Percentiles rank a stretch among this genome's conserved stretches.
phyloP scores from a whole-genome alignment of 2,329 filamentous ascomycete species.

The Didymella arachidicola region DNA sequence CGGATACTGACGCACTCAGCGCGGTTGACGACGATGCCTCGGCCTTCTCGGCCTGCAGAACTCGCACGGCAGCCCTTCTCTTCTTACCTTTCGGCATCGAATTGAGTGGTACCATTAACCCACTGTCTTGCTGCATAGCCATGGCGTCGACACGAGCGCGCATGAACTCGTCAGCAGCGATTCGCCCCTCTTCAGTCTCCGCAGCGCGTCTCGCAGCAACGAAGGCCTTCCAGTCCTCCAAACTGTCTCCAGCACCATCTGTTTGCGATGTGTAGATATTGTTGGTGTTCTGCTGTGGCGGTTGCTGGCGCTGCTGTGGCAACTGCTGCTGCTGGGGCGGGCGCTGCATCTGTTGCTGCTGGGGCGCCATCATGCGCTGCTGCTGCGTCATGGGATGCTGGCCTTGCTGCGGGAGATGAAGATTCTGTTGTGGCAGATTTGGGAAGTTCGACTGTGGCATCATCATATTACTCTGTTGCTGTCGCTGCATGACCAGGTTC shows the following conservation, averaged over 20 bases:
- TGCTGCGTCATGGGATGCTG: conserved; percentile 43
- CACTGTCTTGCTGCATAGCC: conserved; percentile 75
- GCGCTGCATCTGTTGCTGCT: conserved; percentile 35
- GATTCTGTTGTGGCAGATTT: conserved; percentile 29
- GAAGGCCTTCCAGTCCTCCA: conserved; percentile 65
- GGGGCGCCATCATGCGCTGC: conserved; percentile 39
- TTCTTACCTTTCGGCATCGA: conserved; percentile 59
- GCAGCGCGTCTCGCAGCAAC: conserved; percentile 63
- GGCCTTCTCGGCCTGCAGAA: conserved; percentile 64
- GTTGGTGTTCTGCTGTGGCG: conserved; percentile 31
- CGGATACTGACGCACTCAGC: conserved; percentile 21
- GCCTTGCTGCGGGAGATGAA: conserved; percentile 29
- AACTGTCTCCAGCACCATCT: conserved; percentile 74
- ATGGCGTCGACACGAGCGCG: conserved; percentile 71
- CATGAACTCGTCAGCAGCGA: conserved; percentile 72
- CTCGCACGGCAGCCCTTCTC: conserved; percentile 49
- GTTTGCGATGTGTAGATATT: conserved; percentile 66
- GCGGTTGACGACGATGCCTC: conserved; percentile 32
- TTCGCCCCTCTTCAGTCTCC: conserved; percentile 57
- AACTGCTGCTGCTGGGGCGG: conserved; percentile 42
- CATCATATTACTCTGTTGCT: conserved; percentile 40
- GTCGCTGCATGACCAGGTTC: conserved; percentile 54
- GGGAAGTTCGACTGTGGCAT: conserved; percentile 36
- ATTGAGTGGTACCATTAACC: conserved; percentile 76
- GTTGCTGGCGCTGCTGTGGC: conserved; percentile 37